These are phyloP conservation scores for Hypericum androsaemum DNA, from an alignment of 345 rosid species.

Conservation along the genomic window DNA sequence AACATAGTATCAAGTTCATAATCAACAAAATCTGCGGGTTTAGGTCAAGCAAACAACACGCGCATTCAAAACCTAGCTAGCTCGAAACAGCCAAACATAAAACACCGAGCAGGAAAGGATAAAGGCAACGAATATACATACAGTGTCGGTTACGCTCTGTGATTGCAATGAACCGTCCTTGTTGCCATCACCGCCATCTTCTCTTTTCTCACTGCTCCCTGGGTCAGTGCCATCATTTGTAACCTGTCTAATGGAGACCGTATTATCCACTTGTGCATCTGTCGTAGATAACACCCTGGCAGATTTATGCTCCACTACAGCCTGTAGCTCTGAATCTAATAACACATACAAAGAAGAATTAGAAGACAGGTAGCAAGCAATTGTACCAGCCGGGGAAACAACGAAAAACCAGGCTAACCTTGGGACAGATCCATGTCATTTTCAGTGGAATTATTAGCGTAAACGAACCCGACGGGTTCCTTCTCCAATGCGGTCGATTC, in stretches of 20 bases:
- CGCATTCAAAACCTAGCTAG: no score
- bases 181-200: not conserved
- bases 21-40: no score
- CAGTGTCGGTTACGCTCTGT: not conserved
- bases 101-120: no score
- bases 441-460: slow-evolving; percentile 24
- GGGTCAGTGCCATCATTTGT: slow-evolving; percentile 19
- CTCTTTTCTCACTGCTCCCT: slow-evolving; percentile 7
- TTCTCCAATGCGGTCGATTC: slow-evolving; percentile 41
- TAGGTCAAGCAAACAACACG: no score
- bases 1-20: no score
- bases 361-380: no score
- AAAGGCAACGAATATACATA: no score
- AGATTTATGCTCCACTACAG: slow-evolving; percentile 47
- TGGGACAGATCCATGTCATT: slow-evolving; percentile 7
- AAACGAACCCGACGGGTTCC: slow-evolving; percentile 51
- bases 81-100: no score
- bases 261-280: slow-evolving; percentile 25
- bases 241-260: slow-evolving; percentile 40
- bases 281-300: slow-evolving; percentile 69
- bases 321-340: slow-evolving; percentile 26
- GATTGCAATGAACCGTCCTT: not conserved
- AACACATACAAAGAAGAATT: slow-evolving; percentile 3
- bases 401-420: slow-evolving; percentile 21
- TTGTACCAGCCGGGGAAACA: no score